Percentiles rank a stretch among this genome's conserved stretches.
These are phyloP conservation scores for Russula sp. DNA, from an alignment of 768 basidiomycete species.

Conservation along the genomic window DNA sequence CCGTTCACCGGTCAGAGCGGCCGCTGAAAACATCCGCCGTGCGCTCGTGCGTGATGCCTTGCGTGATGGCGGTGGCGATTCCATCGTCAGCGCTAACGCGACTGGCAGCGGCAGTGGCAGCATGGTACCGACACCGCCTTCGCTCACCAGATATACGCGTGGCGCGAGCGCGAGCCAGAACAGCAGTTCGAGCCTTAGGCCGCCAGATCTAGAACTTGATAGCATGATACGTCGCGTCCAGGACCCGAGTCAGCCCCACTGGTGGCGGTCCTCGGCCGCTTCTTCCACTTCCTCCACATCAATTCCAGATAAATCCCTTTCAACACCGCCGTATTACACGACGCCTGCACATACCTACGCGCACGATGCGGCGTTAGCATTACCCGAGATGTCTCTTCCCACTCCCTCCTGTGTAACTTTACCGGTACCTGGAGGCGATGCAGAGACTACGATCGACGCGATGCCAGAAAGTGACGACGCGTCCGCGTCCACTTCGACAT, in stretches of 20 bases:
- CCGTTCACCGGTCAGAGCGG: conserved; percentile 69
- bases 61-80: conserved; percentile 41
- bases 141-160: conserved; percentile 62
- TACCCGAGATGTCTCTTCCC: conserved; percentile 30
- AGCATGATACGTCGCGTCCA: conserved; percentile 62
- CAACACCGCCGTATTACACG: conserved; percentile 23
- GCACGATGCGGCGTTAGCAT: conserved; percentile 31
- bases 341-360: conserved; percentile 12
- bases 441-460: neutral
- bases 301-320: neutral
- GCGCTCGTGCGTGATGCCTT: conserved; percentile 53
- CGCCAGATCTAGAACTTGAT: conserved; percentile 58
- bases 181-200: conserved; percentile 27
- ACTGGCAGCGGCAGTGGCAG: conserved; percentile 29
- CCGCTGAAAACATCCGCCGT: conserved; percentile 63
- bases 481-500: conserved; percentile 45
- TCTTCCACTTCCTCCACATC: conserved; percentile 4
- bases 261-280: conserved; percentile 11
- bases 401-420: conserved; percentile 33
- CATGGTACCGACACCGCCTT: conserved; percentile 67
- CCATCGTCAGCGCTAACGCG: conserved; percentile 47
- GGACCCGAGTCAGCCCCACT: conserved; percentile 9
- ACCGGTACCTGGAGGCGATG: neutral
- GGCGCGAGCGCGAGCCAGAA: conserved; percentile 36
- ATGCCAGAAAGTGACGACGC: conserved; percentile 33